Conservation (phyloP, 2,329 filamentous ascomycete species). For the Penicillium sp. region DNA sequence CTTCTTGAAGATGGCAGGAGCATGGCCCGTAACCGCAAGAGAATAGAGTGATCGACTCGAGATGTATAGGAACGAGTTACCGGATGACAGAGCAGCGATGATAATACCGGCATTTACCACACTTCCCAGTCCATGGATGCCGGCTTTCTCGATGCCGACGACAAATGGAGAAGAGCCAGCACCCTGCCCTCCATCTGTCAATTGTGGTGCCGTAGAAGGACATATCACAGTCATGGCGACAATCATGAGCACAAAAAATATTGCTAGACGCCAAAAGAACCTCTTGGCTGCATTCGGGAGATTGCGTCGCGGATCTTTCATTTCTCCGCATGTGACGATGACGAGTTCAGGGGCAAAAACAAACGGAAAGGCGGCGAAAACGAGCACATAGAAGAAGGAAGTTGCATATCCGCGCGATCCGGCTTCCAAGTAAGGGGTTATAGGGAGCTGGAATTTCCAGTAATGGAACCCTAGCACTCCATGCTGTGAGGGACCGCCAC, state of each 20-base stretch:
- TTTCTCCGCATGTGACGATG: conserved; percentile 55
- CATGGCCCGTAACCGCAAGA: conserved; percentile 61
- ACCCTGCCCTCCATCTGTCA: conserved; percentile 46
- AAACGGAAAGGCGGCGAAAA: conserved; percentile 52
- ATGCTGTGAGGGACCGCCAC: conserved; percentile 45
- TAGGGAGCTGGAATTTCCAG: conserved; percentile 46
- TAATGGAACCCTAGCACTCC: conserved; percentile 51
- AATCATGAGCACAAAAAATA: conserved; percentile 57
- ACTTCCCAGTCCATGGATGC: conserved; percentile 59
- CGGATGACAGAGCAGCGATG: conserved; percentile 72
- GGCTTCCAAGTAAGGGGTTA: conserved; percentile 44
- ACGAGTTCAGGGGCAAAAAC: conserved; percentile 54
- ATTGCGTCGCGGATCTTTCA: conserved; percentile 54
- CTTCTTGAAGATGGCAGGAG: conserved; percentile 57
- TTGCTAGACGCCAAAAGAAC: conserved; percentile 58
- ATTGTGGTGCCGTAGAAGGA: conserved; percentile 47
- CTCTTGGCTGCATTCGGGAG: conserved; percentile 56
- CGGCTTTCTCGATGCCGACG: conserved; percentile 48
- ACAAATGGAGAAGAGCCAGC: conserved; percentile 49
- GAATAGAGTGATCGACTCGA: conserved; percentile 65
- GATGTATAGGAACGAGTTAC: conserved; percentile 73
- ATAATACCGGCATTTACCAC: conserved; percentile 78
- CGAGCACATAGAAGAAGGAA: conserved; percentile 47
- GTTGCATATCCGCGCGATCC: conserved; percentile 50
- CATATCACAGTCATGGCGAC: conserved; percentile 58